Percentiles rank a stretch among this genome's conserved stretches.
Evolutionary conservation across 768 basidiomycete genomes (phyloP).

Genomic region (Agaricus bisporus): DNA sequence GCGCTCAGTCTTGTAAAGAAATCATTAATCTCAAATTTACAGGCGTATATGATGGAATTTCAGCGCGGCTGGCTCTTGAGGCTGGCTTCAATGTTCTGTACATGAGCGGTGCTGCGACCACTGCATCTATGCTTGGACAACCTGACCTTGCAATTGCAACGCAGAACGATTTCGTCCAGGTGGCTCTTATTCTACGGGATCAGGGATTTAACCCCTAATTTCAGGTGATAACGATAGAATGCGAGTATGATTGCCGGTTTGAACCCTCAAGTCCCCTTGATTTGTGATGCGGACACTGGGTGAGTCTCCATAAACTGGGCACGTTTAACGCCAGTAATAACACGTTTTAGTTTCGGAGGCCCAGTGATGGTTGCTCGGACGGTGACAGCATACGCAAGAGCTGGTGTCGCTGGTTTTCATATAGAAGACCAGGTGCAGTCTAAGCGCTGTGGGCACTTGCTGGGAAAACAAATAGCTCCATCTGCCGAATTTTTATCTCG

Average conservation of each 20-base stretch:
- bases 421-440: slow-evolving; percentile 53
- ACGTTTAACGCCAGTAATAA: background rate
- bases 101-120: slow-evolving; percentile 45
- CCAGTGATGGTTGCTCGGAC: slow-evolving; percentile 52
- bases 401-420: slow-evolving; percentile 46
- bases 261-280: slow-evolving; percentile 39
- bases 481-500: slow-evolving; percentile 43
- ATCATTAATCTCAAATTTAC: background rate
- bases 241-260: slow-evolving; percentile 44
- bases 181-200: slow-evolving; percentile 5
- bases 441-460: slow-evolving; percentile 49
- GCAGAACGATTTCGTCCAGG: slow-evolving; percentile 47
- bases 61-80: slow-evolving; percentile 44
- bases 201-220: background rate
- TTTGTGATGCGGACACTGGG: slow-evolving; percentile 55
- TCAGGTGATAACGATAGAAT: slow-evolving; percentile 18
- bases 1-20: background rate
- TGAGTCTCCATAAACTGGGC: slow-evolving; percentile 12
- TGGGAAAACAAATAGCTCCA: slow-evolving; percentile 48
- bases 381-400: slow-evolving; percentile 40
- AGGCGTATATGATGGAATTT: slow-evolving; percentile 47
- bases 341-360: slow-evolving; percentile 36
- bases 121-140: slow-evolving; percentile 48
- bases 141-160: slow-evolving; percentile 53
- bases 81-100: slow-evolving; percentile 47